phyloP scores from a whole-genome alignment of 2,329 filamentous ascomycete species.

The Arthrobotrys sphaeroides region DNA sequence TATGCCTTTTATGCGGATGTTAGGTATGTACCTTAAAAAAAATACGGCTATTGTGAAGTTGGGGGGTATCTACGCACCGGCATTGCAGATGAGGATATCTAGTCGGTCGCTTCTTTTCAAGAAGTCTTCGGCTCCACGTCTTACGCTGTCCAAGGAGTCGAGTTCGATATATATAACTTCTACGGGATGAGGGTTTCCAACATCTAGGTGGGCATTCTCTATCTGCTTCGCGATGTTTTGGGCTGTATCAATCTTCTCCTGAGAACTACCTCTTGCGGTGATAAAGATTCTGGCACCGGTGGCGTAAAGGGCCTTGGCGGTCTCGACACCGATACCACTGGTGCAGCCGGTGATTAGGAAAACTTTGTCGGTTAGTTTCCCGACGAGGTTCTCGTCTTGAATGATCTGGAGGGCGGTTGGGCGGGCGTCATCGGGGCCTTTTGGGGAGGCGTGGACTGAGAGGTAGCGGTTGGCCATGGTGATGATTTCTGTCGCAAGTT shows the following conservation, averaged over 20 bases:
- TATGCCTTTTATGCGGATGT: background rate
- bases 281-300: slow-evolving; percentile 62
- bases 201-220: slow-evolving; percentile 54
- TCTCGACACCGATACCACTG: slow-evolving; percentile 62
- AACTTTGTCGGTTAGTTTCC: slow-evolving; percentile 59
- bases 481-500: background rate
- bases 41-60: slow-evolving; percentile 8
- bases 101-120: slow-evolving; percentile 57
- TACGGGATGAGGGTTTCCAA: slow-evolving; percentile 57
- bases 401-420: slow-evolving; percentile 60
- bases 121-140: slow-evolving; percentile 58
- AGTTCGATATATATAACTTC: slow-evolving; percentile 60
- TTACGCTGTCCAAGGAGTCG: slow-evolving; percentile 59
- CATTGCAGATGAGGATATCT: slow-evolving; percentile 59
- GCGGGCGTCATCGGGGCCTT: slow-evolving; percentile 59
- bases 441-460: slow-evolving; percentile 35
- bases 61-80: slow-evolving; percentile 55
- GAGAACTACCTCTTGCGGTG: slow-evolving; percentile 59
- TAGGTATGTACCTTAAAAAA: background rate
- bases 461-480: slow-evolving; percentile 54
- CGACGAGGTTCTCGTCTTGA: slow-evolving; percentile 58
- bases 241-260: slow-evolving; percentile 58
- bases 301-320: slow-evolving; percentile 60
- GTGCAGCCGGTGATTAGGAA: slow-evolving; percentile 62
- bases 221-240: slow-evolving; percentile 39